Conservation (phyloP, 108 stramenopile genomes). For the Nannochloropsis salina region DNA sequence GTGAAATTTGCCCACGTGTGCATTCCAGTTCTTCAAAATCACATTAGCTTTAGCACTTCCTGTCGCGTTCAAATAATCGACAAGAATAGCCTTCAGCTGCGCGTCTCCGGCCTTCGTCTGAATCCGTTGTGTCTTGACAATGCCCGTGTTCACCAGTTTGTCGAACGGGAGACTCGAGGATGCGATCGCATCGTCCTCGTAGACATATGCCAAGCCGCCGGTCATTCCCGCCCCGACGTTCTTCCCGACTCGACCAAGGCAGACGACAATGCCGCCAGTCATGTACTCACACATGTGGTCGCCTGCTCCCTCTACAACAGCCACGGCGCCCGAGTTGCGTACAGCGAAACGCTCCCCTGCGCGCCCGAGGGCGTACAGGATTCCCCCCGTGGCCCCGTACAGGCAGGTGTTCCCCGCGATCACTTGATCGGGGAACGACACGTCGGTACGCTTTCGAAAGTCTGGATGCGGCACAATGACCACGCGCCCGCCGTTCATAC, state of each 20-base stretch:
- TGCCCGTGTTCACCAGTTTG: slow-evolving; percentile 42
- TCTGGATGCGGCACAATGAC: slow-evolving; percentile 39
- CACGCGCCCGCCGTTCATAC: slow-evolving; percentile 50
- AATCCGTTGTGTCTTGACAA: slow-evolving; percentile 44
- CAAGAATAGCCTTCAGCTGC: slow-evolving; percentile 27
- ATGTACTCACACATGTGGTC: slow-evolving; percentile 54
- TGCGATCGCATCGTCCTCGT: background rate
- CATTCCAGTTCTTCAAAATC: slow-evolving; percentile 34
- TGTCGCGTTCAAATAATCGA: slow-evolving; percentile 29
- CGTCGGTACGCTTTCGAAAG: slow-evolving; percentile 22
- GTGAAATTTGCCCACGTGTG: slow-evolving; percentile 35
- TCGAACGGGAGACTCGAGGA: slow-evolving; percentile 23
- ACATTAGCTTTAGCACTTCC: slow-evolving; percentile 33
- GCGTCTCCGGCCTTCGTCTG: slow-evolving; percentile 30
- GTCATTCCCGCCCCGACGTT: slow-evolving; percentile 51
- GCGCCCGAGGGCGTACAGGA: slow-evolving; percentile 43
- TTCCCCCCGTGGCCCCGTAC: slow-evolving; percentile 53
- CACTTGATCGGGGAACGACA: slow-evolving; percentile 36
- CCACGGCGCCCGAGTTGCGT: slow-evolving; percentile 49
- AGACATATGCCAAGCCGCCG: background rate
- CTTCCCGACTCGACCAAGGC: slow-evolving; percentile 45
- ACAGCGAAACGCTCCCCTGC: slow-evolving; percentile 54
- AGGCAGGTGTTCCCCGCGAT: slow-evolving; percentile 53
- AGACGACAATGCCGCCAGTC: slow-evolving; percentile 49
- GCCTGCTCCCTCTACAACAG: slow-evolving; percentile 50